Evolutionary conservation across 495 filamentous ascomycete genomes (phyloP).

Genomic region (Penicillium lividum): DNA sequence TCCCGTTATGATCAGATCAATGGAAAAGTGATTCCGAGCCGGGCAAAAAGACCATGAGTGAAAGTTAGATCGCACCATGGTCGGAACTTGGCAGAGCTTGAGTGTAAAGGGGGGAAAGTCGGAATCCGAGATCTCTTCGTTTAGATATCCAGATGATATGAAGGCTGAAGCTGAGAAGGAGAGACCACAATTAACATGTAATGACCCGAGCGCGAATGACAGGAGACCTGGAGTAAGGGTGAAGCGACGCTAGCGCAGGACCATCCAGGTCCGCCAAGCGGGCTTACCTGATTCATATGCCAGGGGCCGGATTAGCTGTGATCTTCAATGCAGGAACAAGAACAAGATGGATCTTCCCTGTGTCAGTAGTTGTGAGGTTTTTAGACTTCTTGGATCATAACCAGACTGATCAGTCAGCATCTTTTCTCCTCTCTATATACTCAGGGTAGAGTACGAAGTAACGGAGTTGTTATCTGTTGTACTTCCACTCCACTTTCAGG

Average conservation of each 20-base stretch:
- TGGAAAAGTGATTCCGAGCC: not conserved
- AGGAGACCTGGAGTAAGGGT: constrained; percentile 11
- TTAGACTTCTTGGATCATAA: not conserved
- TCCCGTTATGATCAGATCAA: not conserved
- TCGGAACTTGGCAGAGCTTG: too few relatives aligned
- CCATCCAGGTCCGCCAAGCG: constrained; percentile 10
- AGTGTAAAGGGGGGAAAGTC: not conserved
- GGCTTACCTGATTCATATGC: constrained; percentile 8
- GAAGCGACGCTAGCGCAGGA: constrained; percentile 15
- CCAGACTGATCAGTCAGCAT: not conserved
- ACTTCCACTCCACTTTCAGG: constrained; percentile 11
- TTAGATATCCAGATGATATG: not conserved
- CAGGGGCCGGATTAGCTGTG: constrained; percentile 18
- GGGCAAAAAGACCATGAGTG: not conserved
- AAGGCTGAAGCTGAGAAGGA: not conserved
- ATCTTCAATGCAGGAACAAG: constrained; percentile 11
- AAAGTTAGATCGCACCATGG: constrained; percentile 9
- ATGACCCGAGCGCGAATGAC: constrained; percentile 5
- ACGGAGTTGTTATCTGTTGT: too few relatives aligned
- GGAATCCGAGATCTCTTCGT: not conserved
- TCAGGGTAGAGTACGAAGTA: too few relatives aligned
- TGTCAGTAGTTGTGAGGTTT: too few relatives aligned
- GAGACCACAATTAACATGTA: not conserved
- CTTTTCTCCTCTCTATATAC: not conserved
- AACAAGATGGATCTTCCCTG: too few relatives aligned